These are phyloP conservation scores for Eustoma russellianum DNA, from an alignment of 257 asterid species.

Conservation along the genomic window DNA sequence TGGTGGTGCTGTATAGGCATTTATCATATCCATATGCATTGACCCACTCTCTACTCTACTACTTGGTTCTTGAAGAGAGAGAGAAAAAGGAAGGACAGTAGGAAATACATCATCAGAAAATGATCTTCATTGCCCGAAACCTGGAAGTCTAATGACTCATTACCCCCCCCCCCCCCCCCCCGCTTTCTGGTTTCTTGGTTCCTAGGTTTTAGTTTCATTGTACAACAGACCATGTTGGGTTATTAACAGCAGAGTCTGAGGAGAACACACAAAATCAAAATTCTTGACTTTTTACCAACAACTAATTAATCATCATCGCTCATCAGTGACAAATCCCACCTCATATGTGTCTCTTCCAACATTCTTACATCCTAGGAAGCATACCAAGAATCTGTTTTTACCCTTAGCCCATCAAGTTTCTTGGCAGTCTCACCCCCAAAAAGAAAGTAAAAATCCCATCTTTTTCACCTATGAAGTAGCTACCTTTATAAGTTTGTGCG, in stretches of 20 bases:
- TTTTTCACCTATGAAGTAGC: slow-evolving; percentile 4
- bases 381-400: slow-evolving; percentile 4
- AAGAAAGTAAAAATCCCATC: slow-evolving; percentile 22
- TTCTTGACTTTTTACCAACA: slow-evolving; percentile 3
- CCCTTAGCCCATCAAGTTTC: slow-evolving; percentile 5
- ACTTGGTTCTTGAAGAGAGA: slow-evolving; percentile 15
- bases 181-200: slow-evolving; percentile 20
- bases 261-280: slow-evolving; percentile 6
- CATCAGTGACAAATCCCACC: neutral
- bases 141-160: slow-evolving; percentile 41
- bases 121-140: slow-evolving; percentile 33
- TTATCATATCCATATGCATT: slow-evolving; percentile 21
- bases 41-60: slow-evolving; percentile 27
- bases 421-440: slow-evolving; percentile 2
- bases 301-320: slow-evolving; percentile 1
- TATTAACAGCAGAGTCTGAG: slow-evolving; percentile 22
- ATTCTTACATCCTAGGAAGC: slow-evolving; percentile 1
- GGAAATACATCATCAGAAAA: slow-evolving; percentile 10
- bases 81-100: slow-evolving; percentile 1
- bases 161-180: slow-evolving; percentile 2
- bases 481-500: slow-evolving; percentile 3
- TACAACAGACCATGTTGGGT: slow-evolving; percentile 28
- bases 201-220: slow-evolving; percentile 33
- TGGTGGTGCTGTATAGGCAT: slow-evolving; percentile 17
- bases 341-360: neutral